Evolutionary conservation across 805 yeast species (phyloP), one percentile per base, ranked within the genome.

Genomic region (Novakomyces olei): DNA sequence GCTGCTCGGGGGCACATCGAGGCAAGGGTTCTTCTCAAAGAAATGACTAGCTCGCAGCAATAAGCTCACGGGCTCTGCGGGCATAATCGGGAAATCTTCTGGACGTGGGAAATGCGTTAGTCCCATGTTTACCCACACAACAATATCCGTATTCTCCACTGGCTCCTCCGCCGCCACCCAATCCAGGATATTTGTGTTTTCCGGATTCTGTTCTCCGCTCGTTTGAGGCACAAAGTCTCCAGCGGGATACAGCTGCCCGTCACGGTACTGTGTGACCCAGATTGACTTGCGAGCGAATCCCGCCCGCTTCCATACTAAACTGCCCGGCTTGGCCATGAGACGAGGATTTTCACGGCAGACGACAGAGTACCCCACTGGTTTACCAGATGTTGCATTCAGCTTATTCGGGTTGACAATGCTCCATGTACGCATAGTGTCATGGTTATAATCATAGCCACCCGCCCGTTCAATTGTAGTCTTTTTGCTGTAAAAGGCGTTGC

Each of bases 21-120:
- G 60, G 33, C 67, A 74, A 20, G 91, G 88, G 53, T 75, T 76
- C 50, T 72, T 77, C 29, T 61, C 55, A 63, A 76, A 76, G 59
- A 76, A 70, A 54, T 76, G 69, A 50, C 85, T 63, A 44, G 88
- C 88, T 53, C 83, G 67, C 49, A 76, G 58, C 57, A 72, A 58
- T 43, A 76, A 58, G 37, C 73, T 67, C 45, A 76, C 71, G 46
- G 79, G 75, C 56, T 76, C 91, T 32, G 80, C 74, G 30, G 88
- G 88, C 88, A 76, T 76, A 41, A 76, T 66, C 36, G 88, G 88
- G 72, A 75, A 76, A 53, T 76, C 91, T 58, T 76, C 88, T 37
- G 88, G 85, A 9, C 83, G 72, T 37, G 91, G 91, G 67, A 75
- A 72, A 51, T 76, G 91, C 22, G 85, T 70, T 42, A 76, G 67